Conservation (phyloP, 306 rosid genomes). For the Lotus japonicus region DNA sequence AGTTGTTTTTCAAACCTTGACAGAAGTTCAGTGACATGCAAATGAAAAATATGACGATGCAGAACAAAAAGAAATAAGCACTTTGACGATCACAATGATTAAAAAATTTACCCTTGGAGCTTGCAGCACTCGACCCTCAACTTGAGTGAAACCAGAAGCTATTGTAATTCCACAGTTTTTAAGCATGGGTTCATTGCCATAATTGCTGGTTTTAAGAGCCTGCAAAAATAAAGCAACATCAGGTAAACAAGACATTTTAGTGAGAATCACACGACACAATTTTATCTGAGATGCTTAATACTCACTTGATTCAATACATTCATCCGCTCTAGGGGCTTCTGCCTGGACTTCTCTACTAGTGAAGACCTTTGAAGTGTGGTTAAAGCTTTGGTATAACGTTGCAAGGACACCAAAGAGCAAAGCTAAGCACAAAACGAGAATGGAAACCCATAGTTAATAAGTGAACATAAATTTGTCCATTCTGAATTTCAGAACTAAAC, state of each 20-base stretch:
- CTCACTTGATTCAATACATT: conserved; percentile 46
- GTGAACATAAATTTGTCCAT: background rate
- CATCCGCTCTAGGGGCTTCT: conserved; percentile 92
- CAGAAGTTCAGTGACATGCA: background rate
- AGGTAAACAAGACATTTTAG: background rate
- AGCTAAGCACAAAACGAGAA: conserved; percentile 35
- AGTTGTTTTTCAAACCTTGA: background rate
- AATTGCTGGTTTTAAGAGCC: conserved; percentile 65
- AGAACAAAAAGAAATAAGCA: background rate
- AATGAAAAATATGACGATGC: background rate
- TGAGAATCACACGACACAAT: background rate
- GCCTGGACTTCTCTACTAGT: conserved; percentile 86
- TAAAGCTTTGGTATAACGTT: conserved; percentile 78
- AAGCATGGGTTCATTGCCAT: conserved; percentile 73
- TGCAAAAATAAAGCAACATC: conserved; percentile 18
- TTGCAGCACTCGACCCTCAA: conserved; percentile 81
- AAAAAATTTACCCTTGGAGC: conserved; percentile 64
- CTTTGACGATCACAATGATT: background rate
- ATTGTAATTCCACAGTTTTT: conserved; percentile 58
- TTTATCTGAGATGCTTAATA: conserved; percentile 15
- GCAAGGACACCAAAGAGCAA: conserved; percentile 72
- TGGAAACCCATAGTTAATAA: background rate
- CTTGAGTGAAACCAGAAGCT: conserved; percentile 46
- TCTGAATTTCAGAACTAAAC: background rate
- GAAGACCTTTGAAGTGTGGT: conserved; percentile 79